A percentile compares a stretch with the other conserved stretches of the same genome.
Evolutionary conservation across 805 yeast genomes (phyloP).

Genomic region (Pichia manshurica): DNA sequence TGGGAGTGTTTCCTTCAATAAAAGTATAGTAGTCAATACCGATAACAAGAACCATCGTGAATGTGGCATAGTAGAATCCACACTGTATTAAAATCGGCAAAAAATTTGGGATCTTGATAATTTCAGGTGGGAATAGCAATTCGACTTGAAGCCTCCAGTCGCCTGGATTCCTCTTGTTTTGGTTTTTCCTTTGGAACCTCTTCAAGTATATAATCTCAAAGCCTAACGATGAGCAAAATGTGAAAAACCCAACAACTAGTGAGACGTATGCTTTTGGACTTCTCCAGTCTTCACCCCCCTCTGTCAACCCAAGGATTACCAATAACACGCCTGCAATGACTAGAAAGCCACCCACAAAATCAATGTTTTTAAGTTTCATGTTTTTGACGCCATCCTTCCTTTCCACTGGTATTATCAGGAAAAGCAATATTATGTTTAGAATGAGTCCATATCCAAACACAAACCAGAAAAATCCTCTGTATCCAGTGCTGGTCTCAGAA

Average conservation of each 20-base stretch:
- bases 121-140: slow-evolving; percentile 21
- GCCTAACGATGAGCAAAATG: slow-evolving; percentile 24
- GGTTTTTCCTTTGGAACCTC: slow-evolving; percentile 11
- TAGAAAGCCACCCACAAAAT: slow-evolving; percentile 32
- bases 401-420: slow-evolving; percentile 27
- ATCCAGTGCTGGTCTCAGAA: slow-evolving; percentile 32
- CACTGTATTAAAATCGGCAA: slow-evolving; percentile 12
- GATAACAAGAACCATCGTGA: slow-evolving; percentile 5
- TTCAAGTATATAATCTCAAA: slow-evolving; percentile 28
- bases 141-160: slow-evolving; percentile 18
- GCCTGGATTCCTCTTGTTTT: neutral
- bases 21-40: slow-evolving; percentile 25
- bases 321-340: slow-evolving; percentile 34
- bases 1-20: slow-evolving; percentile 27
- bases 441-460: slow-evolving; percentile 29
- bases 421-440: slow-evolving; percentile 17
- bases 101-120: slow-evolving; percentile 19
- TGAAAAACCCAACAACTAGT: slow-evolving; percentile 33
- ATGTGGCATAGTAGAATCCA: slow-evolving; percentile 10
- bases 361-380: slow-evolving; percentile 26
- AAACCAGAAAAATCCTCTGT: slow-evolving; percentile 35
- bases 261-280: slow-evolving; percentile 38
- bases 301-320: slow-evolving; percentile 39
- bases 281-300: slow-evolving; percentile 41
- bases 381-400: slow-evolving; percentile 24